Evolutionary conservation across 2,329 filamentous ascomycete genomes (phyloP).

Genomic region (Colletotrichum falcatum): DNA sequence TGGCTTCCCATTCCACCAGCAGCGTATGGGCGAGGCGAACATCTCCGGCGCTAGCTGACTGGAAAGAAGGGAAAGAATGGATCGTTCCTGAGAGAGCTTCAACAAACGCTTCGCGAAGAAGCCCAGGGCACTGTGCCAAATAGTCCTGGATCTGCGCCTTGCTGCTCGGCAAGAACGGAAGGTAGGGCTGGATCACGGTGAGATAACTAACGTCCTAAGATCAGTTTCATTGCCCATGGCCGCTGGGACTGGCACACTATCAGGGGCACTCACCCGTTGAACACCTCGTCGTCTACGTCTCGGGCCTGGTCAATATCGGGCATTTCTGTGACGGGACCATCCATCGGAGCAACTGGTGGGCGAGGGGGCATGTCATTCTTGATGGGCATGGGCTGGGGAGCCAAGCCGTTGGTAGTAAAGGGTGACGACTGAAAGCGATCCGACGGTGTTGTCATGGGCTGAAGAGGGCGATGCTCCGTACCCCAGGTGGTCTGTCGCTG

Average conservation of each 20-base stretch:
- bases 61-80: slow-evolving; percentile 59
- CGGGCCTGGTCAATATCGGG: slow-evolving; percentile 50
- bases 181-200: slow-evolving; percentile 72
- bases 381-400: slow-evolving; percentile 58
- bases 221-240: neutral
- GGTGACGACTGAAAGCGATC: slow-evolving; percentile 44
- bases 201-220: slow-evolving; percentile 65
- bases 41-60: slow-evolving; percentile 55
- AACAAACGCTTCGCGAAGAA: slow-evolving; percentile 72
- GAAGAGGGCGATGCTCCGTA: slow-evolving; percentile 60
- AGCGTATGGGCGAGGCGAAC: slow-evolving; percentile 60
- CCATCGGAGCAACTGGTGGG: slow-evolving; percentile 50
- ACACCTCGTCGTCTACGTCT: slow-evolving; percentile 58
- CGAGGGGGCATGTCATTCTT: slow-evolving; percentile 54
- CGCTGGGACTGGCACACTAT: neutral
- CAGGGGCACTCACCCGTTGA: slow-evolving; percentile 56
- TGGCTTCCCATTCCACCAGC: slow-evolving; percentile 65
- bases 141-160: slow-evolving; percentile 67
- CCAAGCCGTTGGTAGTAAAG: slow-evolving; percentile 58
- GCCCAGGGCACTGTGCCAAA: slow-evolving; percentile 65
- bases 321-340: slow-evolving; percentile 51
- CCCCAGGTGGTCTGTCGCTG: slow-evolving; percentile 60
- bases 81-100: slow-evolving; percentile 72
- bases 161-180: slow-evolving; percentile 72
- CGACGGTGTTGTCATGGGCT: slow-evolving; percentile 54